phyloP scores from a whole-genome alignment of 2,329 filamentous ascomycete species.

The Eurotiales sp. region DNA sequence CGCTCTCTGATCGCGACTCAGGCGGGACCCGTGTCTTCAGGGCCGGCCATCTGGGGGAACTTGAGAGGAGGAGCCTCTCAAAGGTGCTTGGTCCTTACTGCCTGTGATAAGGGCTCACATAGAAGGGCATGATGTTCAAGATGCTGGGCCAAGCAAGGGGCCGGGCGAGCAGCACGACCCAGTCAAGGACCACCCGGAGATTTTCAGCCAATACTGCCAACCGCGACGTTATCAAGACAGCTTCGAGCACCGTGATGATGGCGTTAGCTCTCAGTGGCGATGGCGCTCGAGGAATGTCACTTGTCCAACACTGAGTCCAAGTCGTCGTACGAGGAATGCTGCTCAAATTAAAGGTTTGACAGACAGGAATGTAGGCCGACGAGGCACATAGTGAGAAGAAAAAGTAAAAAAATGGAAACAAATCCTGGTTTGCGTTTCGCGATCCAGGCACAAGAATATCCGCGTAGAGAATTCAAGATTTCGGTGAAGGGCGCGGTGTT shows the following conservation, averaged over 20 bases:
- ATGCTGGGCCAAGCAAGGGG: slow-evolving; percentile 34
- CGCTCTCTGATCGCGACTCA: slow-evolving; percentile 24
- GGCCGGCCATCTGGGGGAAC: slow-evolving; percentile 29
- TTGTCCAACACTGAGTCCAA: slow-evolving; percentile 20
- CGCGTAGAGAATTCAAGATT: neutral
- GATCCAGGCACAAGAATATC: slow-evolving; percentile 22
- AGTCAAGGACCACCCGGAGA: slow-evolving; percentile 34
- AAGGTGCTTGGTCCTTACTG: slow-evolving; percentile 29
- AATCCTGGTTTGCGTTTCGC: slow-evolving; percentile 21
- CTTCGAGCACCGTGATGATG: slow-evolving; percentile 23
- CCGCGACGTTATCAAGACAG: neutral
- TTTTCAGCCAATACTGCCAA: slow-evolving; percentile 27
- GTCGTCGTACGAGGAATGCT: slow-evolving; percentile 29
- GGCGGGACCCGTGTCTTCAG: slow-evolving; percentile 26
- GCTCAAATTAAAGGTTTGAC: slow-evolving; percentile 22
- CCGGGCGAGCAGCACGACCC: slow-evolving; percentile 30
- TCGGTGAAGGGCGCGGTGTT: slow-evolving; percentile 13
- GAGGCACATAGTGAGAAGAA: slow-evolving; percentile 7
- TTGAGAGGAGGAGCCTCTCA: slow-evolving; percentile 27
- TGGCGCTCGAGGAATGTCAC: slow-evolving; percentile 31
- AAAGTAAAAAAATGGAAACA: too few species aligned
- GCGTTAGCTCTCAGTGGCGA: slow-evolving; percentile 28
- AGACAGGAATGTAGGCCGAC: slow-evolving; percentile 31
- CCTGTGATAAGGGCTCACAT: slow-evolving; percentile 36
- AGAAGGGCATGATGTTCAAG: slow-evolving; percentile 31